Evolutionary conservation across 495 filamentous ascomycete species (phyloP), one percentile per base, ranked within the genome.

Genomic region (Neurospora sp.): DNA sequence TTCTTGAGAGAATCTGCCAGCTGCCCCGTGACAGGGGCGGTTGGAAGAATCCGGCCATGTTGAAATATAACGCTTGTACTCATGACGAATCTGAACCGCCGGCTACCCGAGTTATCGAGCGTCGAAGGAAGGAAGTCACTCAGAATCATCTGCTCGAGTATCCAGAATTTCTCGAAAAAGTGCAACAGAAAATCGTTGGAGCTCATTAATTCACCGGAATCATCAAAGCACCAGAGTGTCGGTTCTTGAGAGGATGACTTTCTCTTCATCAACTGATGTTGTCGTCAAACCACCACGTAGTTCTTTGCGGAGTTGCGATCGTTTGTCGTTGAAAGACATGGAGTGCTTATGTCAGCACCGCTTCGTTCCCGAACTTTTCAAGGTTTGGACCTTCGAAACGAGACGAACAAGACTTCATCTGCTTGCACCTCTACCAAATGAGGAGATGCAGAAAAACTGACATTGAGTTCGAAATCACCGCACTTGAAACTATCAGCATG

Each of bases 301-400:
- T 31, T 61, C 22, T 61, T 61, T 22, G 48, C 48, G 5, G 27
- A 61, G 53, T 61, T 61, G 53, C 1, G 7, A 27, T 61, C 27
- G 27, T 35, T 70, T 40, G 72, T 70, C 72, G 72, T 73, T 73
- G 72, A 69, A 39, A 73, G 39, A 31, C 4, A 44, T 37, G 18
- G 38, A 39, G 20, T 69, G 72, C 40, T 73, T 73, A 73, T 38
- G 68, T 73, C 40, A 73, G 68, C 72, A 38, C 18, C 53, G 53
- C 22, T 65, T 65, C 27, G 31, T 35, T 35, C 31, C 31, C 31
- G 4, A 41, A 14, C 40, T 41, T 41, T 41, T 40, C 38, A 0
- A 40, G 3, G 14, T 14, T 40, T 40, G 10, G 40, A 40, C 27
- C 27, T 27, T 27, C 27, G 27, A 27, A 27, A 27, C 27, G 27